Percentiles rank a stretch among this genome's conserved stretches.
Conservation (phyloP, 139 green algal species). For the Marvania coccoides region DNA sequence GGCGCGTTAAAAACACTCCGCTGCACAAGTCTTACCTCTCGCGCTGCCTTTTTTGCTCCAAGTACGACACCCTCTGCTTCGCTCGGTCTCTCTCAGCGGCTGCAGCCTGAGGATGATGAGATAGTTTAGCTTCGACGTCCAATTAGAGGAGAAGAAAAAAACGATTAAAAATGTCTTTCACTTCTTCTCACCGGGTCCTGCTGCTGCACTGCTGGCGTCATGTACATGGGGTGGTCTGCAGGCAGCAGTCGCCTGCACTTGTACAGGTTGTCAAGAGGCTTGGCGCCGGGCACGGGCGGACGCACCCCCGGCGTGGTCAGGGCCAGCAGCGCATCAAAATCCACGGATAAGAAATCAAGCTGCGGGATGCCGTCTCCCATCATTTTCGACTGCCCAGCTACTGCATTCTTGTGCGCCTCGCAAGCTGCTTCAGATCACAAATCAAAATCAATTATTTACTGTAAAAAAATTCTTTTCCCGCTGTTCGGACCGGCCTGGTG, state of each 20-base stretch:
- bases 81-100: background rate
- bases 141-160: background rate
- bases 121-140: background rate
- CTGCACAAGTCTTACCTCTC: background rate
- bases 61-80: background rate
- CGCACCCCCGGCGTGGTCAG: conserved; percentile 11
- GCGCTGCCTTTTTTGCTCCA: background rate
- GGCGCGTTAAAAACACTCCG: background rate
- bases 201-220: conserved; percentile 3
- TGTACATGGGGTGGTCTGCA: conserved; percentile 19
- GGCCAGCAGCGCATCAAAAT: conserved; percentile 5
- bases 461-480: too few relatives aligned
- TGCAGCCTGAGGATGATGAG: background rate
- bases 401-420: too few relatives aligned
- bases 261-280: conserved; percentile 50
- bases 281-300: conserved; percentile 39
- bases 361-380: too few relatives aligned
- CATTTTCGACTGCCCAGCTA: too few relatives aligned
- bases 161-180: background rate
- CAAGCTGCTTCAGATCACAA: too few relatives aligned
- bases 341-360: too few relatives aligned
- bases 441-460: too few relatives aligned
- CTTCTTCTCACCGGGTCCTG: background rate
- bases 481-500: too few relatives aligned
- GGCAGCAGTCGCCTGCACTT: conserved; percentile 49